Conservation (phyloP, 164 flowering plant genomes). For the Magnolia sinica region DNA sequence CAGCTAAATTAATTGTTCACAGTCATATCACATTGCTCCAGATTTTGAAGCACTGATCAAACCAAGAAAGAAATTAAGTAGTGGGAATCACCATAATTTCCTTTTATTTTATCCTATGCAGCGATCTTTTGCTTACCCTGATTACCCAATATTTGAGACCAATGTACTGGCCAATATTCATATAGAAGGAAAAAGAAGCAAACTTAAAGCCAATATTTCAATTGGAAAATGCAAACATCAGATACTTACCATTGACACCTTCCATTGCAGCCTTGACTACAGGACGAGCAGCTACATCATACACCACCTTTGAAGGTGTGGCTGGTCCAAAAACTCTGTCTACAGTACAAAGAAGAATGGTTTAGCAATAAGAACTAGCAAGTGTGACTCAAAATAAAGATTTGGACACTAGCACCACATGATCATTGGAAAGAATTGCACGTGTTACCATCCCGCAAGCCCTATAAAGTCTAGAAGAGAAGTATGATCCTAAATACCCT, state of each 20-base stretch:
- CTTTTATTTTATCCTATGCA: not conserved
- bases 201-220: not conserved
- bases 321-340: conserved; percentile 89
- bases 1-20: no score
- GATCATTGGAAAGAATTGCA: not conserved
- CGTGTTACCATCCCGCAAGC: no score
- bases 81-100: not conserved
- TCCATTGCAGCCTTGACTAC: conserved; percentile 98
- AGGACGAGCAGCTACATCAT: conserved; percentile 92
- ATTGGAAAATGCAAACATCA: not conserved
- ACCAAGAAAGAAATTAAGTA: no score
- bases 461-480: no score
- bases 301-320: conserved; percentile 62
- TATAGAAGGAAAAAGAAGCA: not conserved
- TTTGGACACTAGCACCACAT: no score
- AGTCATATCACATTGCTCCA: no score
- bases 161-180: not conserved
- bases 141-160: not conserved
- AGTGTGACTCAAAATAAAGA: not conserved
- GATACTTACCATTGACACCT: conserved; percentile 74
- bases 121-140: not conserved
- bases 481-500: no score
- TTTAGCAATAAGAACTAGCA: not conserved
- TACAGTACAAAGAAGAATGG: conserved; percentile 24
- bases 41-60: no score